These are phyloP conservation scores for Leishmania tropica DNA, from an alignment of 208 protist genomes.

Conservation along the genomic window DNA sequence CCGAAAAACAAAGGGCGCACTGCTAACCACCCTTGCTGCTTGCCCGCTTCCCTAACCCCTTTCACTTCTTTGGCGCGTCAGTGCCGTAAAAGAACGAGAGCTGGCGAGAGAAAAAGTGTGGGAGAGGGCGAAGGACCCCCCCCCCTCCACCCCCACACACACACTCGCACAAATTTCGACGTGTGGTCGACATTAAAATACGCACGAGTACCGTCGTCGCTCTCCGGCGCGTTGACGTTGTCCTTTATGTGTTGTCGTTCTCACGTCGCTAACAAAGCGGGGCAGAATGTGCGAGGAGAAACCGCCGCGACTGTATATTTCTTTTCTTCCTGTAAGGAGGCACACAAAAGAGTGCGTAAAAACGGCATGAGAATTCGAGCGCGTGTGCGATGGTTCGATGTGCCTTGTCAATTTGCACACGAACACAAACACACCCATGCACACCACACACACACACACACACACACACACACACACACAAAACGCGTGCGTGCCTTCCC, in stretches of 20 bases:
- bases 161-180: no score
- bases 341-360: background rate
- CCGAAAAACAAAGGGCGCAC: background rate
- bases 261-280: no score
- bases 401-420: background rate
- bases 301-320: no score
- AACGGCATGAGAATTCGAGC: background rate
- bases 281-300: no score
- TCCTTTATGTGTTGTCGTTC: no score
- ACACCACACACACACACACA: background rate
- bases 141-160: no score
- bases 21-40: background rate
- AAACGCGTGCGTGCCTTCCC: no score
- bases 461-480: background rate
- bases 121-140: background rate
- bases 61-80: background rate
- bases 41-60: background rate
- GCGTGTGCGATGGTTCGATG: background rate
- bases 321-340: no score
- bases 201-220: no score
- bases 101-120: no score
- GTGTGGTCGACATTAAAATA: no score
- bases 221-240: no score
- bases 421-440: background rate
- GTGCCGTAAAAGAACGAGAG: background rate